Conservation (phyloP, 441 rosid genomes). For the Populus trichocarpa region DNA sequence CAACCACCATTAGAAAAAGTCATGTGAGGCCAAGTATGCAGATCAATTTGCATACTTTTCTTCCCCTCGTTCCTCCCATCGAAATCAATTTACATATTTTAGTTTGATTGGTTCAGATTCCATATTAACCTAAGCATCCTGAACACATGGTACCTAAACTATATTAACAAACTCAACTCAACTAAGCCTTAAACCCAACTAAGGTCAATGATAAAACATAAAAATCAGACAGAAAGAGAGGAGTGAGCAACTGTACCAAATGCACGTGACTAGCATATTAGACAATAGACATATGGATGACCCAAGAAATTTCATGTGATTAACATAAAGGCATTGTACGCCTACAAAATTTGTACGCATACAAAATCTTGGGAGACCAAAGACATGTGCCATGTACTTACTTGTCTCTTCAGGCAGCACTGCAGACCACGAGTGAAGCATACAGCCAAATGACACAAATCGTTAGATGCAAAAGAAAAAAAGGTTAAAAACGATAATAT, state of each 20-base stretch:
- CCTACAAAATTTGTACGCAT: no score
- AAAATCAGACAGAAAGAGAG: neutral
- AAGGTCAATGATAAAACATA: neutral
- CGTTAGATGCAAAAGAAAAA: slow-evolving; percentile 19
- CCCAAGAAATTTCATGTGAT: neutral
- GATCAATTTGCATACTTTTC: neutral
- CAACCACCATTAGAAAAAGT: no score
- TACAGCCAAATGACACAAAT: slow-evolving; percentile 30
- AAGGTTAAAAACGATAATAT: neutral
- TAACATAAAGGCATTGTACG: no score
- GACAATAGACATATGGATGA: neutral
- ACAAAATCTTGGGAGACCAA: neutral
- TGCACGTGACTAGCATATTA: neutral
- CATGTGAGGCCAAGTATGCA: no score
- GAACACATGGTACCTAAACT: neutral
- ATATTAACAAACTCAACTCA: neutral
- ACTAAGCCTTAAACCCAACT: neutral
- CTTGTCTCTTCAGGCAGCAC: slow-evolving; percentile 90
- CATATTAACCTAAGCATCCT: neutral
- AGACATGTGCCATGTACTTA: slow-evolving; percentile 43
- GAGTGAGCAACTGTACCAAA: neutral
- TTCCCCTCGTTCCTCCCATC: neutral
- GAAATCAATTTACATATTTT: neutral
- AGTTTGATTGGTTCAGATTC: no score
- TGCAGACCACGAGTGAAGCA: slow-evolving; percentile 44